phyloP scores from a whole-genome alignment of 2,329 filamentous ascomycete species.

The Paecilomyces sp. region DNA sequence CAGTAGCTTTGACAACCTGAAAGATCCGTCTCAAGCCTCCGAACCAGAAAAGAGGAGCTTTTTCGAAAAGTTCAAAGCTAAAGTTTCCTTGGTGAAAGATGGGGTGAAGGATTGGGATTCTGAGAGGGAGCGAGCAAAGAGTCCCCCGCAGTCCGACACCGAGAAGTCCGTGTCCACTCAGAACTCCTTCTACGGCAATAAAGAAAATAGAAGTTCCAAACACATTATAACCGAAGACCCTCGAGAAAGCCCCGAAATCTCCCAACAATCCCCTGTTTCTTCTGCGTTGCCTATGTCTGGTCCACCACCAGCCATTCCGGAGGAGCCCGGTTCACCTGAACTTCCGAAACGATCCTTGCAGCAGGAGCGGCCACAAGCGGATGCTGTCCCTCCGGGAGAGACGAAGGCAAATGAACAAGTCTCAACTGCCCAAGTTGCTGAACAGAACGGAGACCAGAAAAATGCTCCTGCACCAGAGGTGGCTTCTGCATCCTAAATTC shows the following conservation, averaged over 20 bases:
- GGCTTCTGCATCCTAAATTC: background rate
- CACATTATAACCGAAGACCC: conserved; percentile 9
- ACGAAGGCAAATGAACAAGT: background rate
- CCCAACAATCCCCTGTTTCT: conserved; percentile 19
- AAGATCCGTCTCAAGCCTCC: conserved; percentile 15
- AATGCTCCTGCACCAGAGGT: background rate
- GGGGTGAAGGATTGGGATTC: conserved; percentile 50
- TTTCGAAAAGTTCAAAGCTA: conserved; percentile 59
- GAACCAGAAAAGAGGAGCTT: conserved; percentile 53
- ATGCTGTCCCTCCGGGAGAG: background rate
- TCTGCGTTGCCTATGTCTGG: conserved; percentile 21
- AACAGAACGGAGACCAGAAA: background rate
- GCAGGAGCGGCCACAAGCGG: background rate
- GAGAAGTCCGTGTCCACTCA: conserved; percentile 25
- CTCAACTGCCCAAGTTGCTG: background rate
- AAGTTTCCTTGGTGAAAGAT: conserved; percentile 47
- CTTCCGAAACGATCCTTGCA: background rate
- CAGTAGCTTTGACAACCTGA: conserved; percentile 16
- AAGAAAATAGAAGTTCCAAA: conserved; percentile 13
- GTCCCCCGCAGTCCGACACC: conserved; percentile 36
- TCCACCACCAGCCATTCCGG: conserved; percentile 24
- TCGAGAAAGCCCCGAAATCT: conserved; percentile 11
- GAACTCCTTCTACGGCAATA: conserved; percentile 26
- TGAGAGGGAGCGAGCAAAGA: conserved; percentile 48
- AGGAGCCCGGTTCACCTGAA: conserved; percentile 17